Conservation (phyloP, 176 grass and related monocot species). For the Saccharum officinarum region DNA sequence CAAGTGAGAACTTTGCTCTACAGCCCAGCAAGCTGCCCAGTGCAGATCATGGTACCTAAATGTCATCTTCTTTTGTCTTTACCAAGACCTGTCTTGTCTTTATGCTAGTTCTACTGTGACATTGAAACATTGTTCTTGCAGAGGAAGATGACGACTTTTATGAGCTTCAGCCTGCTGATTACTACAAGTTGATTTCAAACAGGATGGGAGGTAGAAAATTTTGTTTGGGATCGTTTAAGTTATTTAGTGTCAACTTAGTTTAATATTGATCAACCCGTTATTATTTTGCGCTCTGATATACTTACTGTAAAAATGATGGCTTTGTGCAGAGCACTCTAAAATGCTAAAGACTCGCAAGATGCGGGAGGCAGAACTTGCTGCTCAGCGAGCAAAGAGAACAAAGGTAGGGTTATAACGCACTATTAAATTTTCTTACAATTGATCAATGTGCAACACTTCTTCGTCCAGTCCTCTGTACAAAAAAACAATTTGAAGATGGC, state of each 20-base stretch:
- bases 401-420: conserved; percentile 50
- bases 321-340: conserved; percentile 61
- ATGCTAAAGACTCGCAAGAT: conserved; percentile 89
- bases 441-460: not conserved
- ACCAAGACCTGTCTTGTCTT: not conserved
- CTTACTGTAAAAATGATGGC: conserved; percentile 11
- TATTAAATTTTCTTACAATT: not conserved
- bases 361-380: conserved; percentile 82
- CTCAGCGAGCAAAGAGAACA: conserved; percentile 69
- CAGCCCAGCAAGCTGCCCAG: conserved; percentile 48
- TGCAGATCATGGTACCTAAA: conserved; percentile 58
- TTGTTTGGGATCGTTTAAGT: conserved; percentile 1
- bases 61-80: not conserved
- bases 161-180: conserved; percentile 86
- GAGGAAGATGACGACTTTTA: conserved; percentile 94
- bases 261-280: not conserved
- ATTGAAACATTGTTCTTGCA: conserved; percentile 39
- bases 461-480: not conserved
- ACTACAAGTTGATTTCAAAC: conserved; percentile 60
- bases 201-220: conserved; percentile 57
- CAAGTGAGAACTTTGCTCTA: conserved; percentile 38
- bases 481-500: not conserved
- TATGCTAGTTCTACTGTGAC: conserved; percentile 14
- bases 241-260: not conserved
- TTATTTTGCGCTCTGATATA: not conserved